Evolutionary conservation across 2,329 filamentous ascomycete genomes (phyloP).

Genomic region (Aureobasidium zeae): DNA sequence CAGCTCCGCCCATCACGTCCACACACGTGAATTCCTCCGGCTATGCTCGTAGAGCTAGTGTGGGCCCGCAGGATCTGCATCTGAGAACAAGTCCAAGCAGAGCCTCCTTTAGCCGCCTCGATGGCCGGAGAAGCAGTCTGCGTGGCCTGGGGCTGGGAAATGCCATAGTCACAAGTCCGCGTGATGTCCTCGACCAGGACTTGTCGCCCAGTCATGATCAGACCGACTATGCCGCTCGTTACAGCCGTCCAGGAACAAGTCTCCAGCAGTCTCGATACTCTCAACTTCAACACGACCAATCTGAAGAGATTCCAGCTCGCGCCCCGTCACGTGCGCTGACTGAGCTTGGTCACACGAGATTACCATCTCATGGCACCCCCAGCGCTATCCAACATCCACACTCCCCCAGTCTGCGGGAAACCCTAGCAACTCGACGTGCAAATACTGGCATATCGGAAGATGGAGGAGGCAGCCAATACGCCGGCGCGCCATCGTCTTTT

Average conservation of each 20-base stretch:
- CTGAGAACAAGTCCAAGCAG: constrained; percentile 10
- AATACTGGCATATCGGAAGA: constrained; percentile 15
- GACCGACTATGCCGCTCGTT: constrained; percentile 17
- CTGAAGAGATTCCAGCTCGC: constrained; percentile 34
- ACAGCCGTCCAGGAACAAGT: constrained; percentile 30
- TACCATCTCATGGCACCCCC: neutral
- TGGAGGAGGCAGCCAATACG: constrained; percentile 2
- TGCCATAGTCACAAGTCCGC: constrained; percentile 2
- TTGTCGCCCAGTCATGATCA: constrained; percentile 9
- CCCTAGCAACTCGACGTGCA: constrained; percentile 19
- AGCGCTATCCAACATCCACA: constrained; percentile 3
- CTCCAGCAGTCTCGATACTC: constrained; percentile 29
- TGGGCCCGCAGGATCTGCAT: constrained; percentile 11
- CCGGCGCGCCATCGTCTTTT: neutral
- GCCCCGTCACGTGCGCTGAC: constrained; percentile 42
- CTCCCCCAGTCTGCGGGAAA: constrained; percentile 20
- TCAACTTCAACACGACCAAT: constrained; percentile 25
- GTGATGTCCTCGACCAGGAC: constrained; percentile 2
- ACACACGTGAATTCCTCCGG: neutral
- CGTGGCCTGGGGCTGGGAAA: constrained; percentile 7
- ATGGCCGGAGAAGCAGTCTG: constrained; percentile 12
- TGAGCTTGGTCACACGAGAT: constrained; percentile 29
- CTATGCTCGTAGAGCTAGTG: constrained; percentile 6
- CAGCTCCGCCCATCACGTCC: neutral
- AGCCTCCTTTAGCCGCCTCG: constrained; percentile 14